Percentiles rank a stretch among this genome's conserved stretches.
phyloP scores from a whole-genome alignment of 2,329 filamentous ascomycete species.

The Sarocladium kiliense region DNA sequence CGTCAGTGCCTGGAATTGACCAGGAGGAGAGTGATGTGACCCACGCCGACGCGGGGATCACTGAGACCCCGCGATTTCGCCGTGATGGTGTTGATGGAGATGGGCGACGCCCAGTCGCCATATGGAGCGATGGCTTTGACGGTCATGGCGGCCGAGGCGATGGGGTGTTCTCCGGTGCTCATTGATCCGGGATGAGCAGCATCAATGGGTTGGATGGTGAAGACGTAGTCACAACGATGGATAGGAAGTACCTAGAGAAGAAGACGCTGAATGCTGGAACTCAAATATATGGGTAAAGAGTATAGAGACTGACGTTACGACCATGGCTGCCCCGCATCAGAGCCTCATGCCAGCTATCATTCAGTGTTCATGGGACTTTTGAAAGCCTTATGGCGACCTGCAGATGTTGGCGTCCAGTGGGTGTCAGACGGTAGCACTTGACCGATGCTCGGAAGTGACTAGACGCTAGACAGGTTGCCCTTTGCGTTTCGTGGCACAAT shows the following conservation, averaged over 20 bases:
- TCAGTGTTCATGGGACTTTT: neutral
- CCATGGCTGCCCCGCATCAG: neutral
- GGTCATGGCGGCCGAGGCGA: constrained; percentile 17
- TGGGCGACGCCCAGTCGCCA: constrained; percentile 34
- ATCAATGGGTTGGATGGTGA: too few species aligned
- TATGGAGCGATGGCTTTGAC: constrained; percentile 24
- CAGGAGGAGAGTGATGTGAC: neutral
- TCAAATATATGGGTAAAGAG: neutral
- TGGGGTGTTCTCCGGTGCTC: too few species aligned
- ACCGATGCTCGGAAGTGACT: too few species aligned
- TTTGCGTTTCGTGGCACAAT: too few species aligned
- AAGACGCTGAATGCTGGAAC: too few species aligned
- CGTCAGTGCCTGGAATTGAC: neutral
- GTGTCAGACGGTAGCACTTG: too few species aligned
- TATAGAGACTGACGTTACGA: too few species aligned
- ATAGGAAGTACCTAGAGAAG: too few species aligned
- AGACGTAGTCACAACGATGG: too few species aligned
- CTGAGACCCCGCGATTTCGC: constrained; percentile 27
- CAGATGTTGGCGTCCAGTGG: neutral
- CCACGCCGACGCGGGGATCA: constrained; percentile 31
- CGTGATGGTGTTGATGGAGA: constrained; percentile 30
- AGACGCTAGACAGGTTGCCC: too few species aligned
- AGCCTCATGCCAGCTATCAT: neutral
- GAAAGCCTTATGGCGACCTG: neutral
- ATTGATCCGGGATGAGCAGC: too few species aligned